These are phyloP conservation scores for Colletotrichum sp. DNA, from an alignment of 2,329 filamentous ascomycete species.

Conservation along the genomic window DNA sequence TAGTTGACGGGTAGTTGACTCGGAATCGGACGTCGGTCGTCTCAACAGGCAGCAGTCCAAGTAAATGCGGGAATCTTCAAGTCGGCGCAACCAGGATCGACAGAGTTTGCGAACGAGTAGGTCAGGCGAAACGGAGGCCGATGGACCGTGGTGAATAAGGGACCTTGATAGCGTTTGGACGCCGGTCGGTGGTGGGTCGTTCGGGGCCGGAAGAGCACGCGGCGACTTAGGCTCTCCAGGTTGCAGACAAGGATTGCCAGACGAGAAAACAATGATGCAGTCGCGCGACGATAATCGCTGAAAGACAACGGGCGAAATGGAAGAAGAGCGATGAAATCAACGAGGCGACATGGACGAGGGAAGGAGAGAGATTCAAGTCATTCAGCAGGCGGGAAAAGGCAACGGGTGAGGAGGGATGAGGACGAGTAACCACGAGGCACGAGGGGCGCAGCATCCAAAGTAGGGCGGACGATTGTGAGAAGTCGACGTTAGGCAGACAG, in stretches of 20 bases:
- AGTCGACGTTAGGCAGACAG: neutral
- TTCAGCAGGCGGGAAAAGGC: neutral
- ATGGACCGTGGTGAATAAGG: neutral
- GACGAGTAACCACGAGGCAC: neutral
- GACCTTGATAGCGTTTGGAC: neutral
- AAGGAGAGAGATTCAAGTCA: neutral
- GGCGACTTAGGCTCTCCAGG: neutral
- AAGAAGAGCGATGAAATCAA: slow-evolving; percentile 2
- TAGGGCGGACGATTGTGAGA: neutral
- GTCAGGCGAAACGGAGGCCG: neutral
- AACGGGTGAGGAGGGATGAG: neutral
- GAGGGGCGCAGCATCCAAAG: neutral
- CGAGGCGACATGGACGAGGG: slow-evolving; percentile 1
- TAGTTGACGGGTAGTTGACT: neutral
- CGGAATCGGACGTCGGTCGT: neutral
- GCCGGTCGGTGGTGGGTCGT: slow-evolving; percentile 17
- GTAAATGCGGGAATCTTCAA: neutral
- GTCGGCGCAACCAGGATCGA: neutral
- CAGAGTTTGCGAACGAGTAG: neutral
- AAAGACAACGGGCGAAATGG: neutral
- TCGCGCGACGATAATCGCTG: neutral
- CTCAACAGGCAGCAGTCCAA: neutral
- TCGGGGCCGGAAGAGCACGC: slow-evolving; percentile 4
- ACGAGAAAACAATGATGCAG: neutral
- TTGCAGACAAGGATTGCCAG: neutral